Conservation (phyloP, 139 green algal genomes). For the Picocystis salinarum region DNA sequence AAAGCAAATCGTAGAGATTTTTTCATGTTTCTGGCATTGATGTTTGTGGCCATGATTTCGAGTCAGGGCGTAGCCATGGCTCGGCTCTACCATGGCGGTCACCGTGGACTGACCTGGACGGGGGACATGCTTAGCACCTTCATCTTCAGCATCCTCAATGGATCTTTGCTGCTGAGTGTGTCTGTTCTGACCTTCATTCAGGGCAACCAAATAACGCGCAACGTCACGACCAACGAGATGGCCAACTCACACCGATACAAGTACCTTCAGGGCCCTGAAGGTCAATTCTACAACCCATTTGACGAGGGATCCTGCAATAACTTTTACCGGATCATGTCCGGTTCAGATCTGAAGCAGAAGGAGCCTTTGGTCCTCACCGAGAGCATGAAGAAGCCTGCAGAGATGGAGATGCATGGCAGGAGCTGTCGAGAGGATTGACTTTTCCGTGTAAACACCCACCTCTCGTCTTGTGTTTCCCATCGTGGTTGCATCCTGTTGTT, state of each 20-base stretch:
- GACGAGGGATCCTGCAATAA: constrained; percentile 47
- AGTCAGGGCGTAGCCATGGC: too few species aligned
- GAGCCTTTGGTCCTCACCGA: neutral
- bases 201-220: constrained; percentile 39
- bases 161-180: too few species aligned
- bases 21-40: constrained; percentile 2
- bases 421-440: too few species aligned
- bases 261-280: constrained; percentile 48
- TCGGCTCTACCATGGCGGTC: too few species aligned
- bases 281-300: constrained; percentile 72
- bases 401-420: neutral
- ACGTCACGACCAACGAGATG: constrained; percentile 94
- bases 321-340: constrained; percentile 23
- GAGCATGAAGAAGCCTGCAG: neutral
- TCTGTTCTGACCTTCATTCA: constrained; percentile 57
- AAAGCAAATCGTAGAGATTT: constrained; percentile 51
- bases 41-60: too few species aligned
- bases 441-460: too few species aligned
- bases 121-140: too few species aligned
- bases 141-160: too few species aligned
- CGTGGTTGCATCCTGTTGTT: too few species aligned
- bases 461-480: too few species aligned
- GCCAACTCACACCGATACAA: constrained; percentile 79
- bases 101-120: too few species aligned
- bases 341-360: neutral